Evolutionary conservation across 768 basidiomycete genomes (phyloP).

Genomic region (Kwoniella sp.): DNA sequence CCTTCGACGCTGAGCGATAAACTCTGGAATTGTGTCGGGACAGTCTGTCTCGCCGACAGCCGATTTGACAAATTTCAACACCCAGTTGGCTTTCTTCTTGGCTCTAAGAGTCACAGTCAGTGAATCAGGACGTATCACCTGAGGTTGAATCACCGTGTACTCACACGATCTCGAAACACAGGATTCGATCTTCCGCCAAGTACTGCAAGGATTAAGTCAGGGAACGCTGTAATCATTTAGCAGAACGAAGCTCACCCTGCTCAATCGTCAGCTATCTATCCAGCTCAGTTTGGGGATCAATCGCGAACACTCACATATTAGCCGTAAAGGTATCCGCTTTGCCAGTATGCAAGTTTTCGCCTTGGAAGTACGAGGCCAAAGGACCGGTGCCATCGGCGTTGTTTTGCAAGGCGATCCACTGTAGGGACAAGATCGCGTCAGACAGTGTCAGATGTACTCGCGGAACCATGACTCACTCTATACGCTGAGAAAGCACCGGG

Average conservation of each 20-base stretch:
- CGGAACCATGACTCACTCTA: conserved; percentile 40
- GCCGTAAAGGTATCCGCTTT: conserved; percentile 57
- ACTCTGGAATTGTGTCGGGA: conserved; percentile 85
- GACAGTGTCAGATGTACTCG: conserved; percentile 10
- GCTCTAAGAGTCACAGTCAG: conserved; percentile 32
- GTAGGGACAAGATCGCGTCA: no score
- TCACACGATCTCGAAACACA: conserved; percentile 56
- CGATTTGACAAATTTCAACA: conserved; percentile 58
- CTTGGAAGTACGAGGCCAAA: conserved; percentile 89
- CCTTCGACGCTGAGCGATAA: conserved; percentile 85
- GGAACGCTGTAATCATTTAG: not conserved
- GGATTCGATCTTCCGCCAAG: conserved; percentile 55
- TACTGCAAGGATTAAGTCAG: conserved; percentile 28
- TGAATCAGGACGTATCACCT: not conserved
- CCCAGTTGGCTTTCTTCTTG: conserved; percentile 52
- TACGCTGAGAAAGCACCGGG: conserved; percentile 93
- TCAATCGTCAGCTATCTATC: not conserved
- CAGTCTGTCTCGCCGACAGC: conserved; percentile 97
- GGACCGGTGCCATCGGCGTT: conserved; percentile 86
- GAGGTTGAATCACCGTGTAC: not conserved
- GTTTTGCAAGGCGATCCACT: conserved; percentile 83
- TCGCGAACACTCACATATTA: conserved; percentile 50
- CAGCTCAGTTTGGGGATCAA: conserved; percentile 1
- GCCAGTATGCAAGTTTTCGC: conserved; percentile 70
- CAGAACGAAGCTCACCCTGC: not conserved